Conservation (phyloP, 139 green algal species). For the Choricystis sp. region DNA sequence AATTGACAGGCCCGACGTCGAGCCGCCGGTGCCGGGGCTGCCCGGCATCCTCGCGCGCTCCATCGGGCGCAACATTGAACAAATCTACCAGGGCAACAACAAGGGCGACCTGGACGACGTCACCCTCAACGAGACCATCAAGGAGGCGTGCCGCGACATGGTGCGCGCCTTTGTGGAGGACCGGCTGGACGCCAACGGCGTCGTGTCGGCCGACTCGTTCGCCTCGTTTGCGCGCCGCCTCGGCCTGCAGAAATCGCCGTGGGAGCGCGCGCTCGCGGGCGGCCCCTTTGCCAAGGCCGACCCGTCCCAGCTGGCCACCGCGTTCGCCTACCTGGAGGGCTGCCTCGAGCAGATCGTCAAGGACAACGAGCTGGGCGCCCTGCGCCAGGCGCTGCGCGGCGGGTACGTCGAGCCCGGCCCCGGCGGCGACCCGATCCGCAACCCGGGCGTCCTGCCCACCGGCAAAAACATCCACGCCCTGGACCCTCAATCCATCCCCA, state of each 20-base stretch:
- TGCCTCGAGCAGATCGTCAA: conserved; percentile 92
- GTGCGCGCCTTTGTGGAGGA: conserved; percentile 82
- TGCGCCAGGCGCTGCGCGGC: conserved; percentile 71
- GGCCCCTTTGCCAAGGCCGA: conserved; percentile 64
- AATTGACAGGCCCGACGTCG: conserved; percentile 78
- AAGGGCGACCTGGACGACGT: conserved; percentile 79
- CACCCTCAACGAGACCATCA: conserved; percentile 76
- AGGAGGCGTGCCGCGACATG: conserved; percentile 43
- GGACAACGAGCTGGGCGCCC: conserved; percentile 95
- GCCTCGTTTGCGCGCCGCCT: conserved; percentile 27
- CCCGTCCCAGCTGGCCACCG: conserved; percentile 51
- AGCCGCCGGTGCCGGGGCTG: conserved; percentile 69
- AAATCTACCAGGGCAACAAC: conserved; percentile 77
- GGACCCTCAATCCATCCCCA: conserved; percentile 94
- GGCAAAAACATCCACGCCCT: conserved; percentile 99
- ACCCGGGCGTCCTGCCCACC: conserved; percentile 91
- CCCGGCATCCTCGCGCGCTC: conserved; percentile 73
- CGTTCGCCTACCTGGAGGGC: conserved; percentile 93
- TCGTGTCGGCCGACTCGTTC: conserved; percentile 42
- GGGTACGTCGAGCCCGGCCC: conserved; percentile 88
- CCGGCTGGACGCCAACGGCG: conserved; percentile 48
- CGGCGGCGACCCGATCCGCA: conserved; percentile 96
- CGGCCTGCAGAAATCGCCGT: conserved; percentile 30
- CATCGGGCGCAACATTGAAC: conserved; percentile 81
- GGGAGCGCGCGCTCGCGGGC: conserved; percentile 19